Conservation (phyloP, 1,284 basidiomycete genomes). For the Ustilago esculenta region DNA sequence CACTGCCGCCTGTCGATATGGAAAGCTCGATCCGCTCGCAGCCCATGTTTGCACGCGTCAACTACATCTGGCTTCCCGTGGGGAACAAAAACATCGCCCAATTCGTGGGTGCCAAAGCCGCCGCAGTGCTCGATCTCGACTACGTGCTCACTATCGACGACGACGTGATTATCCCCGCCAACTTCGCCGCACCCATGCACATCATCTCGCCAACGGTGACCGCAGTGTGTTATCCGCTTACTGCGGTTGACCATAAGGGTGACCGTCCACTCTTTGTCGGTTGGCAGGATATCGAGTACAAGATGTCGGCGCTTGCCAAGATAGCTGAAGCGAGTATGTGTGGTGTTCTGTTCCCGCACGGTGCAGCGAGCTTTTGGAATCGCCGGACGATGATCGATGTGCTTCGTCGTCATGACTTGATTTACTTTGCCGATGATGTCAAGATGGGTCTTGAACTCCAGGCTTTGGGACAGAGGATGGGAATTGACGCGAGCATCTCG, state of each 20-base stretch:
- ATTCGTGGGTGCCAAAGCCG: conserved; percentile 36
- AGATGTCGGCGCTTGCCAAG: conserved; percentile 36
- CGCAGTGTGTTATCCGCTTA: conserved; percentile 41
- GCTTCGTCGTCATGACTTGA: conserved; percentile 24
- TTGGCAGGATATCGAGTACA: conserved; percentile 49
- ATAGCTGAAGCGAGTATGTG: conserved; percentile 32
- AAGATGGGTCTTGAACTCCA: conserved; percentile 43
- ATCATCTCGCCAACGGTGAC: conserved; percentile 25
- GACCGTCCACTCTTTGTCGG: conserved; percentile 38
- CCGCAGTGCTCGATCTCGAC: conserved; percentile 21
- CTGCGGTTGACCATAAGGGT: conserved; percentile 36
- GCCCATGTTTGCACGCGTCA: conserved; percentile 34
- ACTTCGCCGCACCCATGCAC: conserved; percentile 40
- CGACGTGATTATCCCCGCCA: conserved; percentile 40
- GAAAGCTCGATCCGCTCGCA: conserved; percentile 23
- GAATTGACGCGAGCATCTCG: conserved; percentile 24
- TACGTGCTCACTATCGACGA: conserved; percentile 42
- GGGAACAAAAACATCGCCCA: conserved; percentile 46
- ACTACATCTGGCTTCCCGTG: conserved; percentile 40
- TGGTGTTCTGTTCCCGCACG: conserved; percentile 40
- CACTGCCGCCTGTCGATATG: conserved; percentile 17
- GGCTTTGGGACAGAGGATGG: conserved; percentile 25
- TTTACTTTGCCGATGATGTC: conserved; percentile 43
- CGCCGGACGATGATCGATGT: conserved; percentile 33
- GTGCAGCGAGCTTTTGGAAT: conserved; percentile 33